Conservation (phyloP, 1,284 basidiomycete species). For the Apiotrichum veenhuisii region DNA sequence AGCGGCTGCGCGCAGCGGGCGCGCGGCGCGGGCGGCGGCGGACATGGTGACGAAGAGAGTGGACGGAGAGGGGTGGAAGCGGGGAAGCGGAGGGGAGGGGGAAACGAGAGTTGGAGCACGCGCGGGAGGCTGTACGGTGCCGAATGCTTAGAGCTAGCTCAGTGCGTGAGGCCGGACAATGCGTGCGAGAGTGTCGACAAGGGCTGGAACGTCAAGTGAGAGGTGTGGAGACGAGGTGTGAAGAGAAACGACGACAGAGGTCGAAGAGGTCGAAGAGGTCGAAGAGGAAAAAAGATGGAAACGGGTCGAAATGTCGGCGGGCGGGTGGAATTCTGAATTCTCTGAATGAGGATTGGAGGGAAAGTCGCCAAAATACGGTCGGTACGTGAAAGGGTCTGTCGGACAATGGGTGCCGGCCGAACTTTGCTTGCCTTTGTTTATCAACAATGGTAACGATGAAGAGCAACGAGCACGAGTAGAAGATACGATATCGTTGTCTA, state of each 20-base stretch:
- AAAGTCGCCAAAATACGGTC: neutral
- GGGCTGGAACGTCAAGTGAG: neutral
- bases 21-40: neutral
- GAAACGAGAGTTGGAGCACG: neutral
- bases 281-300: neutral
- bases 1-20: neutral
- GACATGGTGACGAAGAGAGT: neutral
- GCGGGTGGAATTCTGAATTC: neutral
- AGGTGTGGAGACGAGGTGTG: neutral
- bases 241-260: neutral
- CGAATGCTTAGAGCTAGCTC: too few relatives aligned
- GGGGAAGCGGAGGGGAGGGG: neutral
- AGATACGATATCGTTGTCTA: too few relatives aligned
- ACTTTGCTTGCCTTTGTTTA: too few relatives aligned
- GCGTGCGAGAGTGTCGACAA: too few relatives aligned
- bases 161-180: too few relatives aligned
- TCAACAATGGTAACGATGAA: too few relatives aligned
- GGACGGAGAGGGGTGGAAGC: neutral
- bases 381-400: too few relatives aligned
- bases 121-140: too few relatives aligned
- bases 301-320: neutral
- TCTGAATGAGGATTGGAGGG: neutral
- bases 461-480: too few relatives aligned
- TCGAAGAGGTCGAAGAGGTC: neutral
- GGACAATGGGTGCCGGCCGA: too few relatives aligned